Conservation (phyloP, 805 yeast species). For the Wickerhamiella slavikovae region DNA sequence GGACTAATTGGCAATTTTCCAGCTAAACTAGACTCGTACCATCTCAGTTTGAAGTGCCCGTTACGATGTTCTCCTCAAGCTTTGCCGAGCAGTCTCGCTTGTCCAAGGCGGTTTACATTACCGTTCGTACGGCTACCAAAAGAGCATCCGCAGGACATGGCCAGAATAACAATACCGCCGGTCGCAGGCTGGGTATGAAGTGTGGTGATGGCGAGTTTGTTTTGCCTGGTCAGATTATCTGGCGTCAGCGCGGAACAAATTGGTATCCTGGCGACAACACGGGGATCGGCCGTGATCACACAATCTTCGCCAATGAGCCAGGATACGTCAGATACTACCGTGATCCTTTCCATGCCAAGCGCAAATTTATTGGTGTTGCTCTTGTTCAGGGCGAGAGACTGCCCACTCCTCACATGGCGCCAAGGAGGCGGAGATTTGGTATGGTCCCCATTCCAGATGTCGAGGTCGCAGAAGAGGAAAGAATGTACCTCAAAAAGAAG, state of each 20-base stretch:
- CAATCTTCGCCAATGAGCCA: slow-evolving; percentile 76
- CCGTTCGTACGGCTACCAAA: slow-evolving; percentile 76
- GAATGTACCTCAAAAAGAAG: slow-evolving; percentile 42
- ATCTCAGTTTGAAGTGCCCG: too few relatives aligned
- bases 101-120: slow-evolving; percentile 1
- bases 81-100: neutral
- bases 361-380: slow-evolving; percentile 80
- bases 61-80: too few relatives aligned
- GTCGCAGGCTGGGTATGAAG: slow-evolving; percentile 85
- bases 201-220: slow-evolving; percentile 62
- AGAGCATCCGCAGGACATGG: slow-evolving; percentile 91
- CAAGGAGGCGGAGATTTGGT: slow-evolving; percentile 73
- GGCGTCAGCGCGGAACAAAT: slow-evolving; percentile 89
- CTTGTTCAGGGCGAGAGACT: slow-evolving; percentile 38
- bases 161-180: slow-evolving; percentile 82
- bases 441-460: slow-evolving; percentile 31
- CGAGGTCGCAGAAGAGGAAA: slow-evolving; percentile 35
- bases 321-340: slow-evolving; percentile 80
- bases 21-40: too few relatives aligned
- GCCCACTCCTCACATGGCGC: slow-evolving; percentile 85
- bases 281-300: slow-evolving; percentile 76
- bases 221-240: slow-evolving; percentile 63
- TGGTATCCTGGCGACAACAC: slow-evolving; percentile 87
- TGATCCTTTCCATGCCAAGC: slow-evolving; percentile 90
- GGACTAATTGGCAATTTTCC: too few relatives aligned